Evolutionary conservation across 768 basidiomycete genomes (phyloP), one percentile per base, ranked within the genome.

Genomic region (Phaeolepiota aurea): DNA sequence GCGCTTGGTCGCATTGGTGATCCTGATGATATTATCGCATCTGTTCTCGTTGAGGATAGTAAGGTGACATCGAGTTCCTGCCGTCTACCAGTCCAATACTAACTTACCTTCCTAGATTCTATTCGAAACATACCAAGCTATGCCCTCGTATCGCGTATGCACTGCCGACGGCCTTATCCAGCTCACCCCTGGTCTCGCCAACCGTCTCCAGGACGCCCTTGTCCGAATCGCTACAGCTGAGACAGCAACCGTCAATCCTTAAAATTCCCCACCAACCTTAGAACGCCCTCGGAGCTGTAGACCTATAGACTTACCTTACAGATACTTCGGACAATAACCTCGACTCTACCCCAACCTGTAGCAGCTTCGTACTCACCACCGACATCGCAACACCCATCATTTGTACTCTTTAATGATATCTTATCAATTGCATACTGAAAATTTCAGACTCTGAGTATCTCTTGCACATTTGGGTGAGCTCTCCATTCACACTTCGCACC

Each of bases 81-180:
- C n/a, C 36, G 32, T 18, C 36, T 37, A 25, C 45, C 14, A 19
- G 36, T n/a, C 15, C 28, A 20, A 11, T 23, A 33, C 4, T 37
- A 21, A 30, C 13, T 14, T 18, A 22, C 20, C 25, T 30, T 14
- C 3, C 25, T 20, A 85, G 83, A 80, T 87, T 21, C 52, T 72
- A 7, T 53, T 77, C 0, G 77, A 83, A 19, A 90, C 87, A 1
- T 90, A 89, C 49, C 76, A 84, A 51, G 70, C 82, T 3, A 89
- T 90, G 87, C 86, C 87, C 0, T 71, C 87, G 4, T 90, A 90
- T 56, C 76, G 88, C 14, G 44, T 89, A 13, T 87, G 82, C 58
- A 90, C 88, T 1, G 57, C 72, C 9, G 83, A 88, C 44, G 88
- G 87, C 2, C 59, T 84, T 0, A 68, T 71, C 1, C 74, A 76